These are phyloP conservation scores for Ophiostoma himal-ulmi DNA, from an alignment of 2,329 filamentous ascomycete genomes.

Conservation along the genomic window DNA sequence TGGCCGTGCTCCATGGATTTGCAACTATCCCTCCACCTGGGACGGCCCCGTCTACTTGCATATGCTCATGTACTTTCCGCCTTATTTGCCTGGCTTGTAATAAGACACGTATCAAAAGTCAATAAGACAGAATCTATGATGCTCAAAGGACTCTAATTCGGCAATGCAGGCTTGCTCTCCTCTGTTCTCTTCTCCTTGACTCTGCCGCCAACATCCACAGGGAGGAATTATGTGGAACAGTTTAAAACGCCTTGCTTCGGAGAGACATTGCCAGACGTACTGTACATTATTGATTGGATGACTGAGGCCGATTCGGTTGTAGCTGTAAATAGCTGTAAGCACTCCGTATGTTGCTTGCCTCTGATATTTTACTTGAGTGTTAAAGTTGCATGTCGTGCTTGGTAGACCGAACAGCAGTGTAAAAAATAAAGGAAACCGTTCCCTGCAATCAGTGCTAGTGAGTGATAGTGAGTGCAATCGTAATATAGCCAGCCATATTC, in stretches of 20 bases:
- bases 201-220: background rate
- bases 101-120: background rate
- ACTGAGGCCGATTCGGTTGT: background rate
- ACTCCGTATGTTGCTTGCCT: background rate
- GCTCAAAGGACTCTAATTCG: background rate
- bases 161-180: background rate
- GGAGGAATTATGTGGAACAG: background rate
- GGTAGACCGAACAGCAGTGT: background rate
- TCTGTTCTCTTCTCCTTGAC: background rate
- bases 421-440: background rate
- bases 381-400: background rate
- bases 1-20: background rate
- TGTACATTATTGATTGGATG: background rate
- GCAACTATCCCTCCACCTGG: conserved; percentile 8
- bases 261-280: conserved; percentile 1
- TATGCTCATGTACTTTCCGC: background rate
- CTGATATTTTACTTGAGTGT: background rate
- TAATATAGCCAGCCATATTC: background rate
- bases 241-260: background rate
- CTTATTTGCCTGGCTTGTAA: background rate
- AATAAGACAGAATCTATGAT: background rate
- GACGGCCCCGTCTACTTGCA: background rate
- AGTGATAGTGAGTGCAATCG: background rate
- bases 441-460: background rate
- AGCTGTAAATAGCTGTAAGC: background rate